Conservation (phyloP, 139 green algal genomes). For the Picochlorum costavermella region DNA sequence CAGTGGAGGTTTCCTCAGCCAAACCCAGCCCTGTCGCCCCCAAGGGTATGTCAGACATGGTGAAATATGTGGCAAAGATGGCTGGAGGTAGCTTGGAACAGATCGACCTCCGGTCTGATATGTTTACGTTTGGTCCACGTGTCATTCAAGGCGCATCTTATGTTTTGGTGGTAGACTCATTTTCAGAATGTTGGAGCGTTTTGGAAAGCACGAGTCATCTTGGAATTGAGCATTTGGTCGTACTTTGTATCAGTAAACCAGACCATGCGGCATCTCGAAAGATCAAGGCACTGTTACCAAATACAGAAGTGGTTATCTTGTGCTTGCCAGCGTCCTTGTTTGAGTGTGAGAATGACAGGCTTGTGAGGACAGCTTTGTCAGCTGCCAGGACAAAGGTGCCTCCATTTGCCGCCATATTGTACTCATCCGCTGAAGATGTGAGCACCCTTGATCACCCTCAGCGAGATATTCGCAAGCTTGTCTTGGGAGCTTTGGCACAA, state of each 20-base stretch:
- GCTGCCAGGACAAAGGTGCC: slow-evolving; percentile 17
- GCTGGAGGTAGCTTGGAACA: not conserved
- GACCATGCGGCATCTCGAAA: not conserved
- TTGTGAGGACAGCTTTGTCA: slow-evolving; percentile 20
- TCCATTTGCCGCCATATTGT: slow-evolving; percentile 24
- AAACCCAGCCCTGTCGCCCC: not conserved
- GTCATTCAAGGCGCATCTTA: too few species aligned
- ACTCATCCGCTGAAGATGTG: not conserved
- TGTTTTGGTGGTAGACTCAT: too few species aligned
- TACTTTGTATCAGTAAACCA: not conserved
- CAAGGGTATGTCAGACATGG: not conserved
- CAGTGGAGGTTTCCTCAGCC: not conserved
- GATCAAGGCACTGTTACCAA: not conserved
- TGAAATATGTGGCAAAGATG: slow-evolving; percentile 3
- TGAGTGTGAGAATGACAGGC: not conserved
- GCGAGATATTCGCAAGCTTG: too few species aligned
- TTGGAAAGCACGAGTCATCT: too few species aligned
- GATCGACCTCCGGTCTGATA: too few species aligned
- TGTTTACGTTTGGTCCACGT: too few species aligned
- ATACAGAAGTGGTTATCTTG: slow-evolving; percentile 9
- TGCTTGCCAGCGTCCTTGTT: slow-evolving; percentile 10
- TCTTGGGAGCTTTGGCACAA: not conserved
- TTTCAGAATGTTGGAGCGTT: too few species aligned
- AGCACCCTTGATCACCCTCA: too few species aligned
- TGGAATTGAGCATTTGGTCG: not conserved